phyloP scores from a whole-genome alignment of 495 filamentous ascomycete species.

The Amniculicola lignicola region DNA sequence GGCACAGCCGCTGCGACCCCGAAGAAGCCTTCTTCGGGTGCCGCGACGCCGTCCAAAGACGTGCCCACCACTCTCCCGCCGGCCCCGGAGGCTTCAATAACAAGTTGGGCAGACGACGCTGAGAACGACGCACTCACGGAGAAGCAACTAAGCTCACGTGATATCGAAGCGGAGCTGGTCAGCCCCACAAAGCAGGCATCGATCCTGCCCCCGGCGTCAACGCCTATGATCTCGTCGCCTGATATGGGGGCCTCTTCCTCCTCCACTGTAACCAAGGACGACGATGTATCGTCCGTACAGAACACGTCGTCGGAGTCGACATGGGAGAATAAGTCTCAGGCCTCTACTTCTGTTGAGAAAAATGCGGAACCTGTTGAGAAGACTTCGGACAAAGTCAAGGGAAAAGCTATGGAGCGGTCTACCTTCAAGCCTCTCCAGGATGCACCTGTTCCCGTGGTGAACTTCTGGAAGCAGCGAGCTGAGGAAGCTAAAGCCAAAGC shows the following conservation, averaged over 20 bases:
- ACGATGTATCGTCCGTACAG: constrained; percentile 61
- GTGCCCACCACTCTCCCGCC: constrained; percentile 10
- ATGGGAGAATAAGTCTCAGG: constrained; percentile 66
- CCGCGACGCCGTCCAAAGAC: constrained; percentile 36
- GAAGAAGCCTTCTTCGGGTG: constrained; percentile 42
- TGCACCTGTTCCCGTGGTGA: constrained; percentile 76
- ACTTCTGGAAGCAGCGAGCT: constrained; percentile 76
- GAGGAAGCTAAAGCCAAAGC: constrained; percentile 66
- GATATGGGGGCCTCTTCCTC: constrained; percentile 64
- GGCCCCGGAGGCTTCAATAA: constrained; percentile 19
- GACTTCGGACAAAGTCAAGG: constrained; percentile 41
- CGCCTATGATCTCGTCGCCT: constrained; percentile 64
- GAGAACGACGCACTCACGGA: constrained; percentile 25
- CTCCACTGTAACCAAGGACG: constrained; percentile 66
- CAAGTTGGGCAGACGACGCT: constrained; percentile 43
- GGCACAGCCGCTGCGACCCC: constrained; percentile 26
- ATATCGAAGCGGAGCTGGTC: neutral
- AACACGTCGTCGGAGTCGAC: constrained; percentile 63
- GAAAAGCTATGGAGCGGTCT: constrained; percentile 48
- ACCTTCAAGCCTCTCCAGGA: constrained; percentile 67
- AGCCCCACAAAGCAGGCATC: constrained; percentile 3
- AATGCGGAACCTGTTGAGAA: constrained; percentile 28
- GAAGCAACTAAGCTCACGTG: constrained; percentile 9
- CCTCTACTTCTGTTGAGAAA: constrained; percentile 46
- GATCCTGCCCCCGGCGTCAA: constrained; percentile 5